Evolutionary conservation across 257 asterid species (phyloP).

Genomic region (Fraxinus anomala): DNA sequence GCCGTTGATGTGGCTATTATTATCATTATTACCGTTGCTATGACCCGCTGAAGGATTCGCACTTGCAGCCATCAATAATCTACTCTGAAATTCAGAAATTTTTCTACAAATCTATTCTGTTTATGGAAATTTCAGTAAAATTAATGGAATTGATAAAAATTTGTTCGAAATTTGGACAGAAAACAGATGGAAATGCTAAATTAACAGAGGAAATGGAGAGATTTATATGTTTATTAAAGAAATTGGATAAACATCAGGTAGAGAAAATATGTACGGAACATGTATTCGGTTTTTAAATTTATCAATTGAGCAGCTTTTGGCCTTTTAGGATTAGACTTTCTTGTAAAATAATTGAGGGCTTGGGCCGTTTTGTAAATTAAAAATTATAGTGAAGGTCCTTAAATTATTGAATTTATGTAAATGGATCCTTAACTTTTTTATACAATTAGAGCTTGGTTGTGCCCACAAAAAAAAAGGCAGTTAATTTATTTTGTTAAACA

Average conservation of each 20-base stretch:
- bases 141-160: neutral
- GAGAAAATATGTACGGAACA: constrained; percentile 32
- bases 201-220: neutral
- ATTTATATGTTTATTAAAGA: constrained; percentile 19
- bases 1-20: constrained; percentile 35
- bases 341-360: neutral
- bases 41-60: constrained; percentile 59
- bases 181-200: neutral
- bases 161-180: neutral
- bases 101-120: neutral
- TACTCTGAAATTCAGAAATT: neutral
- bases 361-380: neutral
- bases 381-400: neutral
- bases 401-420: neutral
- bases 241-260: constrained; percentile 1
- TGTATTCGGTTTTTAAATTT: neutral
- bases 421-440: neutral
- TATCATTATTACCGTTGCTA: constrained; percentile 35
- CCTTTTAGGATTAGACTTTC: neutral
- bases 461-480: neutral
- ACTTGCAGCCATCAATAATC: constrained; percentile 75
- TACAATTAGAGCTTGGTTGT: neutral
- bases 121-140: neutral
- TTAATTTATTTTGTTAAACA: no score
- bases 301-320: neutral